Evolutionary conservation across 208 protist genomes (phyloP), one percentile per base, ranked within the genome.

Genomic region (Trypanosoma scelopori): DNA sequence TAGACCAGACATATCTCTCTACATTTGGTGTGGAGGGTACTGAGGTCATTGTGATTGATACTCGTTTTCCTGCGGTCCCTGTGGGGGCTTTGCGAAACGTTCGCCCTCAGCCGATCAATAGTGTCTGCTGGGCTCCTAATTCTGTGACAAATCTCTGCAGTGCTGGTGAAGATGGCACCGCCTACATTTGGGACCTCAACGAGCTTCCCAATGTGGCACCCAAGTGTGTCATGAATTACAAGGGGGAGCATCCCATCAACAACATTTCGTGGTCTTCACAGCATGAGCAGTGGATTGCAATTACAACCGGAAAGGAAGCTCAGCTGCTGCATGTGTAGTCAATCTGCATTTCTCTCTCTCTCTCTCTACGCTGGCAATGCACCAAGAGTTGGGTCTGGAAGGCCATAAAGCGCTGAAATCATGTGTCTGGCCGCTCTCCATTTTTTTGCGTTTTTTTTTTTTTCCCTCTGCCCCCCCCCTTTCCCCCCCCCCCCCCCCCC

Each of bases 121-220:
- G 90, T 37, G 86, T 99, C 48, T 78, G 86, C 18, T 99, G 98
- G 97, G 96, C 95, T 16, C 96, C 97, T 18, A 90, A 97, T 68
- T 96, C 87, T 25, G 82, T 83, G 51, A 87, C 85, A 76, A 97
- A 98, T 81, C 87, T 98, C 23, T 96, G 89, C 73, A 97, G 93
- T 30, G 94, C 92, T n/a, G 97, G 90, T 18, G 98, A 99, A 71
- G 98, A 99, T 66, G 86, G 76, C 3, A 84, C 98, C 48, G 98
- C 96, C 6, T 93, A 98, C 50, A 99, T 99, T 50, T 99, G 98
- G 98, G 98, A 98, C 68, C 74, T 97, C 12, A 94, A 78, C 30
- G 72, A 65, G 27, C 46, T 93, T 43, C 78, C 76, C 3, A 78
- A 92, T 55, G 59, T 68, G 22, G 58, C 55, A 41, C 63, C 71